phyloP scores from a whole-genome alignment of 257 asterid genomes.

The Haberlea rhodopensis region DNA sequence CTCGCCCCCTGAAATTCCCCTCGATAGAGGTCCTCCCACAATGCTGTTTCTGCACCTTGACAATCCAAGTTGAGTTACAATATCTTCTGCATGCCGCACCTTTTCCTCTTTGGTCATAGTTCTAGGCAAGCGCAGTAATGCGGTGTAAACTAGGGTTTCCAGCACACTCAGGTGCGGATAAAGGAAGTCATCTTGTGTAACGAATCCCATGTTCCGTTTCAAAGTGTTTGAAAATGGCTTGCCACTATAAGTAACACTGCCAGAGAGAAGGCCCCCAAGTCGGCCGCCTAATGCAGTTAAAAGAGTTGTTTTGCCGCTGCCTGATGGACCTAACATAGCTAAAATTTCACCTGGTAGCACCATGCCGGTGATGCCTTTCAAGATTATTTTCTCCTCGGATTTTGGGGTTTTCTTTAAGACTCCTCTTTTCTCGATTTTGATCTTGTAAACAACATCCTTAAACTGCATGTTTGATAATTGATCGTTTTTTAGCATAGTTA shows the following conservation, averaged over 20 bases:
- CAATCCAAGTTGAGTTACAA: slow-evolving; percentile 57
- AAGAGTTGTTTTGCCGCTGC: slow-evolving; percentile 86
- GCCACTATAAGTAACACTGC: slow-evolving; percentile 54
- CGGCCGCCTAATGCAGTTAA: slow-evolving; percentile 79
- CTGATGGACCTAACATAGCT: slow-evolving; percentile 93
- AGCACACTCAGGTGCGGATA: slow-evolving; percentile 76
- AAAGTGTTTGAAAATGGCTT: slow-evolving; percentile 52
- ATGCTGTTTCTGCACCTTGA: slow-evolving; percentile 49
- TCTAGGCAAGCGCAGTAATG: slow-evolving; percentile 63
- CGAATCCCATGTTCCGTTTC: slow-evolving; percentile 76
- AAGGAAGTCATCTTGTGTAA: slow-evolving; percentile 73
- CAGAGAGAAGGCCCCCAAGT: slow-evolving; percentile 42
- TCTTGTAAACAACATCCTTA: slow-evolving; percentile 56
- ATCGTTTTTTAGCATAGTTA: background rate
- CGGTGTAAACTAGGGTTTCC: slow-evolving; percentile 70
- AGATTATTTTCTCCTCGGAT: slow-evolving; percentile 46
- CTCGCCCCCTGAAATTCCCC: slow-evolving; percentile 87
- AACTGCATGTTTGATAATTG: slow-evolving; percentile 45
- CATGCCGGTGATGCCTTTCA: slow-evolving; percentile 63
- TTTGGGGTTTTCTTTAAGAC: slow-evolving; percentile 23
- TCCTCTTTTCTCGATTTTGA: slow-evolving; percentile 34
- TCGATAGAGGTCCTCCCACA: slow-evolving; percentile 40
- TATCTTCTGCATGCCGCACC: slow-evolving; percentile 45
- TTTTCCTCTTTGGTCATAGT: slow-evolving; percentile 39
- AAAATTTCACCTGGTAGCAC: slow-evolving; percentile 68